These are phyloP conservation scores for Ustanciosporium gigantosporum DNA, from an alignment of 1,284 basidiomycete genomes.

Conservation along the genomic window DNA sequence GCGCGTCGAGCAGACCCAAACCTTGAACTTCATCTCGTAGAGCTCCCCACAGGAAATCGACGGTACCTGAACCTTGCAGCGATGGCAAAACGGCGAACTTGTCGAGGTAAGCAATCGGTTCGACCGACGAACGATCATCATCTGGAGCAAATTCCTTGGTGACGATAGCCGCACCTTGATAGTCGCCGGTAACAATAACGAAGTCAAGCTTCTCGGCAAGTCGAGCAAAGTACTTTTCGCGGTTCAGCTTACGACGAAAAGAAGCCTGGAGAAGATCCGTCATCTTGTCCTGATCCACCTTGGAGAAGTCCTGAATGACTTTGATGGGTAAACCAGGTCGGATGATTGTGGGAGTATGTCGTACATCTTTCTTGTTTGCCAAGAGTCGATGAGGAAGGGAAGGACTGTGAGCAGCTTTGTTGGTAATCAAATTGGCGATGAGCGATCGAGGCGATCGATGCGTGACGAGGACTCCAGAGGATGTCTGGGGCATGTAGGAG, in stretches of 20 bases:
- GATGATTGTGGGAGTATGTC: constrained; percentile 89
- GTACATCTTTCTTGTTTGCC: constrained; percentile 79
- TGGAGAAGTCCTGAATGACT: constrained; percentile 71
- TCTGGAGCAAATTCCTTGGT: constrained; percentile 71
- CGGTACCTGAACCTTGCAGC: constrained; percentile 95
- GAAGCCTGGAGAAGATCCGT: constrained; percentile 81
- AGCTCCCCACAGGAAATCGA: constrained; percentile 98
- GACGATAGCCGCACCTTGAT: constrained; percentile 90
- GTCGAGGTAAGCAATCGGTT: constrained; percentile 85
- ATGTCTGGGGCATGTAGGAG: constrained; percentile 86
- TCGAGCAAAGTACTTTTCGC: constrained; percentile 76
- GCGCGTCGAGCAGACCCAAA: constrained; percentile 86
- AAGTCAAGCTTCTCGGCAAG: constrained; percentile 82
- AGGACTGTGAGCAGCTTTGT: constrained; percentile 94
- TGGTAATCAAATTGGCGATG: constrained; percentile 96
- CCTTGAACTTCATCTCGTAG: constrained; percentile 98
- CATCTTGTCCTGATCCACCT: constrained; percentile 77
- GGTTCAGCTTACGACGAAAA: constrained; percentile 77
- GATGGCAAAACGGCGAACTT: constrained; percentile 95
- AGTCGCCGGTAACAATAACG: constrained; percentile 92
- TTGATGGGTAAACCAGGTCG: constrained; percentile 84
- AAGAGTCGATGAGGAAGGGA: constrained; percentile 90
- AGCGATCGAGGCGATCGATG: constrained; percentile 93
- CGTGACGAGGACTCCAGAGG: constrained; percentile 93
- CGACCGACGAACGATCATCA: constrained; percentile 21